Conservation (phyloP, 148 eudicot genomes). For the Arctostaphylos glauca region DNA sequence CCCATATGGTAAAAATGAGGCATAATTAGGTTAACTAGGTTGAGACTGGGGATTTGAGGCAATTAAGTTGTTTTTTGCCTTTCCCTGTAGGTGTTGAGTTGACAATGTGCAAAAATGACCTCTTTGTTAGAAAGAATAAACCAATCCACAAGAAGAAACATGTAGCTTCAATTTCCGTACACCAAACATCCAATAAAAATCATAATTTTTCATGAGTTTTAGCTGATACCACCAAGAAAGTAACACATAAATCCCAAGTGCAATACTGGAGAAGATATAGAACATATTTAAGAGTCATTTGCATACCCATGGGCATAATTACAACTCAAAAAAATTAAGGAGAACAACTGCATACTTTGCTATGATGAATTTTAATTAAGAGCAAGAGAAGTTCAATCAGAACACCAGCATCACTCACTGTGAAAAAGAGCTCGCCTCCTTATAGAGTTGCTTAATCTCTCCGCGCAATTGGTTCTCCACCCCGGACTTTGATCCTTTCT, state of each 20-base stretch:
- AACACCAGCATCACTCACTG: conserved; percentile 52
- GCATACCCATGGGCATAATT: background rate
- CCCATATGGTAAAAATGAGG: background rate
- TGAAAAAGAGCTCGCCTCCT: conserved; percentile 70
- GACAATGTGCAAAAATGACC: background rate
- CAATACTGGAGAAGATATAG: background rate
- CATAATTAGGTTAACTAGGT: background rate
- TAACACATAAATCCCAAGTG: background rate
- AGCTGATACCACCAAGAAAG: background rate
- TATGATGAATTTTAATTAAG: background rate
- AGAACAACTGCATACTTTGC: background rate
- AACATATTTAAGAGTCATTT: background rate
- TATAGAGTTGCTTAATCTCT: conserved; percentile 76
- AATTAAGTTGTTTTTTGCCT: background rate
- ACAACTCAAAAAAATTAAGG: background rate
- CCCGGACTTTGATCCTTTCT: conserved; percentile 41
- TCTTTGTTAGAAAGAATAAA: background rate
- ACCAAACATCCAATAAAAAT: background rate
- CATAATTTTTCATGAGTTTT: background rate
- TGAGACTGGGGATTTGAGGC: background rate
- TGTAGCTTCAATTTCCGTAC: background rate
- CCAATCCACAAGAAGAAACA: background rate
- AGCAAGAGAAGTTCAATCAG: background rate
- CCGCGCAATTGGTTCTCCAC: conserved; percentile 52
- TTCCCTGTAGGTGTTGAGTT: background rate